phyloP scores from a whole-genome alignment of 1,139 yeast genomes.

The Yamadazyma atlantica region DNA sequence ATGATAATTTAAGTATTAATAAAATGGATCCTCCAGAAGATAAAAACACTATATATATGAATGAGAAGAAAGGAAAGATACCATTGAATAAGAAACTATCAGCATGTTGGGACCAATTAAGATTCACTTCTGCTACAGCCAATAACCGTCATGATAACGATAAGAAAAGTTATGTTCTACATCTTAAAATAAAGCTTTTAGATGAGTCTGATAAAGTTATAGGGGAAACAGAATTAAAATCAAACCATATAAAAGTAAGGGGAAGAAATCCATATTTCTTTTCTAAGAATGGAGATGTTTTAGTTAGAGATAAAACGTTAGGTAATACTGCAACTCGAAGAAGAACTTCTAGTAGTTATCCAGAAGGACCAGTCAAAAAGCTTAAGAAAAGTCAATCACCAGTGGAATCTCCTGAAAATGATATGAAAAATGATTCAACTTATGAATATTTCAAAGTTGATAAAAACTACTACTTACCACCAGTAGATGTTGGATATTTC shows the following conservation, averaged over 20 bases:
- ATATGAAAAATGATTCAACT: neutral
- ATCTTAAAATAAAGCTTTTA: neutral
- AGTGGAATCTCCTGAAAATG: neutral
- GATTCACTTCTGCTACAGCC: neutral
- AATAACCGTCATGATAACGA: slow-evolving; percentile 1
- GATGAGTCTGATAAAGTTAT: neutral
- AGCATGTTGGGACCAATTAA: neutral
- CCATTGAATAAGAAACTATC: neutral
- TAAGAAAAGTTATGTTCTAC: neutral
- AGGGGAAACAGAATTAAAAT: neutral
- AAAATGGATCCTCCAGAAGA: neutral
- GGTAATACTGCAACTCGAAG: neutral
- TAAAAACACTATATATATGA: neutral
- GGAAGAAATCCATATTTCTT: neutral
- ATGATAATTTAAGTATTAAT: neutral
- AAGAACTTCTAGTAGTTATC: neutral
- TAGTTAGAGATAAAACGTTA: neutral
- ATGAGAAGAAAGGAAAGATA: neutral
- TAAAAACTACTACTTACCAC: slow-evolving; percentile 1
- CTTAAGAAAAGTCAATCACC: neutral
- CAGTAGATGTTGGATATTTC: slow-evolving; percentile 1
- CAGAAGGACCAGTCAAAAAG: neutral
- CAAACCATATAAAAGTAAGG: neutral
- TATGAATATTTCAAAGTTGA: slow-evolving; percentile 1
- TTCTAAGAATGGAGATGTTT: neutral